A percentile compares a stretch with the other conserved stretches of the same genome.
Evolutionary conservation across 176 grass and related monocot genomes (phyloP).

Genomic region (Lolium rigidum): DNA sequence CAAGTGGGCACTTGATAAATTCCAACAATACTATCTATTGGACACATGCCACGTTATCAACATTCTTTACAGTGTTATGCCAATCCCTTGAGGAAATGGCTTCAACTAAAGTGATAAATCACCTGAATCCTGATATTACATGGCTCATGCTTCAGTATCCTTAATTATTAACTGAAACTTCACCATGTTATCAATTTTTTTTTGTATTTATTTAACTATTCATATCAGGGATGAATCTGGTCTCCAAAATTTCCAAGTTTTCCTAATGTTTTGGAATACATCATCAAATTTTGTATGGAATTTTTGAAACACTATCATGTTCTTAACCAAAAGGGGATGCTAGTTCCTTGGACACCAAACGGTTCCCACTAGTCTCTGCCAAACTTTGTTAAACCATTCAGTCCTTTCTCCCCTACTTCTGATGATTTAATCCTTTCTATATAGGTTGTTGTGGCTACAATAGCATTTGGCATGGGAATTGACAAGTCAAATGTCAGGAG

Average conservation of each 20-base stretch:
- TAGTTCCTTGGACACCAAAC: background rate
- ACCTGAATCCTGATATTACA: too few species aligned
- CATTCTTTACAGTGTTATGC: too few species aligned
- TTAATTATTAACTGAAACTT: background rate
- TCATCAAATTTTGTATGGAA: background rate
- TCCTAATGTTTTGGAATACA: background rate
- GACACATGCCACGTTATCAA: too few species aligned
- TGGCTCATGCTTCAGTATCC: too few species aligned
- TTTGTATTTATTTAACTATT: constrained; percentile 21
- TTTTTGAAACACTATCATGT: background rate
- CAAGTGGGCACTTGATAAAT: constrained; percentile 5
- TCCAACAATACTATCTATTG: background rate
- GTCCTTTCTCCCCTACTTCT: constrained; percentile 23
- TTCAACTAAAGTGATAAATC: too few species aligned
- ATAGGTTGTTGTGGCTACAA: constrained; percentile 96
- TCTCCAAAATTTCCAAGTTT: background rate
- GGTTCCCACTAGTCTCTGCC: background rate
- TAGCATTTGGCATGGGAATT: constrained; percentile 99
- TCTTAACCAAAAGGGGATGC: background rate
- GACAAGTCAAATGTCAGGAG: constrained; percentile 95
- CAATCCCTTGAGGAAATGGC: too few species aligned
- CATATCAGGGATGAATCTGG: constrained; percentile 23
- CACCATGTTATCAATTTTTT: constrained; percentile 10
- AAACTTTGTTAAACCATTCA: constrained; percentile 18
- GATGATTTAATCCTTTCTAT: constrained; percentile 35